Conservation (phyloP, 441 rosid species). For the Euphorbia corollata region DNA sequence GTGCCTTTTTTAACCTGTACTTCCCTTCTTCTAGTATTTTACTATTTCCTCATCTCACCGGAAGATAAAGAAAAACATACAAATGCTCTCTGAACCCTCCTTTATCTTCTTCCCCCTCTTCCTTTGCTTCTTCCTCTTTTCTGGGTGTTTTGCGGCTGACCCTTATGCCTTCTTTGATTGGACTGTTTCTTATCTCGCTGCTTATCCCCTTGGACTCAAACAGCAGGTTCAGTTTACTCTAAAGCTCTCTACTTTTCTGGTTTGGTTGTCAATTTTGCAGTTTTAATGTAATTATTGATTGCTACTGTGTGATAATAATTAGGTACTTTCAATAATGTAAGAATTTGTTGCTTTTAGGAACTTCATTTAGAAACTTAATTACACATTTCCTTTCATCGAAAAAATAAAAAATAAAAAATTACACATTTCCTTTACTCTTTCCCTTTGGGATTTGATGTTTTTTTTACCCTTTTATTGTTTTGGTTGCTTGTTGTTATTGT, state of each 20-base stretch:
- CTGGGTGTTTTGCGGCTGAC: conserved; percentile 42
- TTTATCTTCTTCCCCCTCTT: conserved; percentile 16
- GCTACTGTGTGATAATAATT: background rate
- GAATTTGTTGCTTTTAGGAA: background rate
- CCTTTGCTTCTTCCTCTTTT: conserved; percentile 26
- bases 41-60: background rate
- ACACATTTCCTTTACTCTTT: too few species aligned
- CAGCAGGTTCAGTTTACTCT: conserved; percentile 46
- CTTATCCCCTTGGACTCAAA: conserved; percentile 60
- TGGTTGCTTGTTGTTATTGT: background rate
- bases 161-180: conserved; percentile 76
- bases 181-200: conserved; percentile 70
- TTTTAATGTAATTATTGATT: background rate
- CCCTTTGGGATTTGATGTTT: background rate
- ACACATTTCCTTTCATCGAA: too few species aligned
- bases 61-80: conserved; percentile 14
- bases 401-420: too few species aligned
- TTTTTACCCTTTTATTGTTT: background rate
- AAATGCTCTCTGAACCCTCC: conserved; percentile 3
- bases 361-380: background rate
- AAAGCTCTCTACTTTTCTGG: background rate
- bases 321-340: background rate
- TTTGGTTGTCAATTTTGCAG: background rate
- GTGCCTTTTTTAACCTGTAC: background rate
- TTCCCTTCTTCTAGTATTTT: background rate